Evolutionary conservation across 768 basidiomycete species (phyloP).

Genomic region (Leccinum subgranulosum): DNA sequence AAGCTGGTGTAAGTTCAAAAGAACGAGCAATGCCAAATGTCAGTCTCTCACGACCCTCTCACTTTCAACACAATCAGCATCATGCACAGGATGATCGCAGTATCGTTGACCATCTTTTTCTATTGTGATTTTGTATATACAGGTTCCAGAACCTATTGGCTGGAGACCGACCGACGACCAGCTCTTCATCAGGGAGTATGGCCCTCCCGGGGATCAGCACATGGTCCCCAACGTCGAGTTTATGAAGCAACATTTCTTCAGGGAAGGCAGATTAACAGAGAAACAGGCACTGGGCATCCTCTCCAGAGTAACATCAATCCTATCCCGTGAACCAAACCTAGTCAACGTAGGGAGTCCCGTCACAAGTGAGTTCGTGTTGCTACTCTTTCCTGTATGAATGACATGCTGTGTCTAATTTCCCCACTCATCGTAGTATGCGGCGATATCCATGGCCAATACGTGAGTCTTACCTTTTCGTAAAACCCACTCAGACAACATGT

Average conservation of each 20-base stretch:
- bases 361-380: constrained; percentile 59
- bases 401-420: constrained; percentile 7
- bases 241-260: constrained; percentile 86
- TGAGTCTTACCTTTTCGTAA: constrained; percentile 74
- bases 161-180: constrained; percentile 68
- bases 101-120: constrained; percentile 25
- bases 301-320: constrained; percentile 58
- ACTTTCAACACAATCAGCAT: constrained; percentile 8
- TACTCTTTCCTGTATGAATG: constrained; percentile 4
- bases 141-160: constrained; percentile 71
- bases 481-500: constrained; percentile 60
- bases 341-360: constrained; percentile 86
- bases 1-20: constrained; percentile 18
- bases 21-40: constrained; percentile 34
- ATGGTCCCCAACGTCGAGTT: constrained; percentile 72
- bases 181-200: constrained; percentile 55
- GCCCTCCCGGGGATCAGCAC: constrained; percentile 34
- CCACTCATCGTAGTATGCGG: constrained; percentile 68
- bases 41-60: constrained; percentile 24
- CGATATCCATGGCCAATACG: constrained; percentile 98
- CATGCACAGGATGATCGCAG: constrained; percentile 18
- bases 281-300: constrained; percentile 84
- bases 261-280: constrained; percentile 81
- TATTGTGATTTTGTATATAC: constrained; percentile 13
- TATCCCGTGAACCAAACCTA: constrained; percentile 79